Conservation (phyloP, 2,329 filamentous ascomycete species). For the Byssothecium circinans region DNA sequence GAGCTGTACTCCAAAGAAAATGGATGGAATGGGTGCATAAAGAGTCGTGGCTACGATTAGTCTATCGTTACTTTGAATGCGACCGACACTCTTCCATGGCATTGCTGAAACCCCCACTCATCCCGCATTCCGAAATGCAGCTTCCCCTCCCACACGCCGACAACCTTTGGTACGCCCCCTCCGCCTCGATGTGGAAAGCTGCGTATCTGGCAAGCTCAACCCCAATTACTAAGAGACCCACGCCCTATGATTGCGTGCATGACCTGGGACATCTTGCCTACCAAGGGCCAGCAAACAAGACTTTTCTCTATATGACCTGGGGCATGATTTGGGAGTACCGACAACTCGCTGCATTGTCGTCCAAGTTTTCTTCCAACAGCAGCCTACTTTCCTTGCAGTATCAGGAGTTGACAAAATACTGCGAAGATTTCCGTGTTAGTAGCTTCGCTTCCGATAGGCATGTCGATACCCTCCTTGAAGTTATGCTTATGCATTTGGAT, state of each 20-base stretch:
- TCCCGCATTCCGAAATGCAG: constrained; percentile 70
- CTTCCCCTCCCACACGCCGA: constrained; percentile 65
- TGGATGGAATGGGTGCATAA: constrained; percentile 66
- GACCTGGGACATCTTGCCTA: constrained; percentile 25
- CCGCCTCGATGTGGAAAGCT: constrained; percentile 66
- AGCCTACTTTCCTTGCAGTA: constrained; percentile 43
- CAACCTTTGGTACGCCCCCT: constrained; percentile 66
- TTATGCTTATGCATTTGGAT: constrained; percentile 66
- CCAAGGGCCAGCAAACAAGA: constrained; percentile 49
- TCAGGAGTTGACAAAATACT: constrained; percentile 62
- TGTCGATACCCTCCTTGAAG: constrained; percentile 44
- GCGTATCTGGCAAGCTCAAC: constrained; percentile 52
- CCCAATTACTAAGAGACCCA: constrained; percentile 21
- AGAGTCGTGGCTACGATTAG: constrained; percentile 70
- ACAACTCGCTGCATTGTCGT: constrained; percentile 59
- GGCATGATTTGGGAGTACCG: constrained; percentile 67
- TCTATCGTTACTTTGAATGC: constrained; percentile 65
- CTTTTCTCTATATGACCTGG: constrained; percentile 68
- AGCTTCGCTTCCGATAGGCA: constrained; percentile 45
- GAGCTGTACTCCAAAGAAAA: constrained; percentile 61
- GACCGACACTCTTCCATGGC: constrained; percentile 70
- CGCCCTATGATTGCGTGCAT: constrained; percentile 32
- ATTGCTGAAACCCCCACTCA: constrained; percentile 63
- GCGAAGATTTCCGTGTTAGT: constrained; percentile 55
- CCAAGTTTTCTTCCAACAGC: constrained; percentile 44